These are phyloP conservation scores for Saccharum spontaneum DNA, from an alignment of 176 grass and related monocot genomes.

Conservation along the genomic window DNA sequence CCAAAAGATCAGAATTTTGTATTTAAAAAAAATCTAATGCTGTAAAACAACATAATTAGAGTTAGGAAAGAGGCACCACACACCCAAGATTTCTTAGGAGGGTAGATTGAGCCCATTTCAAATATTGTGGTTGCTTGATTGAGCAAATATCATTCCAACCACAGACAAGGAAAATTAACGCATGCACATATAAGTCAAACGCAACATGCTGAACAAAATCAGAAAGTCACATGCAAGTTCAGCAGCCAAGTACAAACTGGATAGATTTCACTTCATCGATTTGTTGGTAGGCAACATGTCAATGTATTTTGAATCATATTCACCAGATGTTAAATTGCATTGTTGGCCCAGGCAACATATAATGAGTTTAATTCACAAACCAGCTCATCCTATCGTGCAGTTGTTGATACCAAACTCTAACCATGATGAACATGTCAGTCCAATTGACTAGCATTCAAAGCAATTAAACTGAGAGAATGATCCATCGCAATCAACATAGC, in stretches of 20 bases:
- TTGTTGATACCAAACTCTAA: background rate
- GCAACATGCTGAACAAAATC: background rate
- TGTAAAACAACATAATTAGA: background rate
- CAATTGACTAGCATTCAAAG: background rate
- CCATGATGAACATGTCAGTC: background rate
- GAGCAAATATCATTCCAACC: background rate
- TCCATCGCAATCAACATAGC: background rate
- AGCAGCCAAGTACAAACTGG: background rate
- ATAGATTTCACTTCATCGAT: background rate
- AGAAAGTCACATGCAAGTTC: background rate
- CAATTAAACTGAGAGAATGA: background rate
- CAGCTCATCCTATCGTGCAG: background rate
- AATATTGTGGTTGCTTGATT: background rate
- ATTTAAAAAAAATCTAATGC: background rate
- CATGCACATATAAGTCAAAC: background rate
- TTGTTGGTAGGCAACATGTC: background rate
- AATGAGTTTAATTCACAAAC: background rate
- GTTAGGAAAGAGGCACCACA: background rate
- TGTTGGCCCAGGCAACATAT: background rate
- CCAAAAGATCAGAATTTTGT: background rate
- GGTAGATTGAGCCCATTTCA: background rate
- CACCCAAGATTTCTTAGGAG: background rate
- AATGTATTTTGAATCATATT: background rate
- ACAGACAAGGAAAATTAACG: background rate
- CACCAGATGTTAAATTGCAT: background rate